These are phyloP conservation scores for Apiospora kogelbergensis DNA, from an alignment of 2,329 filamentous ascomycete genomes.

Conservation along the genomic window DNA sequence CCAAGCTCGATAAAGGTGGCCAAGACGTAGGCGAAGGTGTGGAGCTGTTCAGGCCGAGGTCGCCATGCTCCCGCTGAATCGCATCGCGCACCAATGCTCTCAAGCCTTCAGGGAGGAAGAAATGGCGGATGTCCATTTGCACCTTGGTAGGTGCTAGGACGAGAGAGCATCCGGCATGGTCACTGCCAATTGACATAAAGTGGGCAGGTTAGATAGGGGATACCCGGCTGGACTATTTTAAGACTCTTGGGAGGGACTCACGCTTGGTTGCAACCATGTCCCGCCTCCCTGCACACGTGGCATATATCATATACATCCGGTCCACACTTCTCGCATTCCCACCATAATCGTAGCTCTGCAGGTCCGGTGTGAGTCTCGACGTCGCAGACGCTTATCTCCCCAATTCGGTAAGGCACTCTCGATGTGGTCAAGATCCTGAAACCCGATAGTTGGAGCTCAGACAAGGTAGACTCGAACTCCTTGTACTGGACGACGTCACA, in stretches of 20 bases:
- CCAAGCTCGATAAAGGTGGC: neutral
- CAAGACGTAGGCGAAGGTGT: too few species aligned
- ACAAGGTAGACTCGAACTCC: neutral
- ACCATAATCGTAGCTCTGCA: neutral
- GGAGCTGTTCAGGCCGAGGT: neutral
- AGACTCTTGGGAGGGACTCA: neutral
- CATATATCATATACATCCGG: neutral
- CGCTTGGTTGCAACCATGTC: neutral
- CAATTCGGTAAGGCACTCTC: neutral
- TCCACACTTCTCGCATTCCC: neutral
- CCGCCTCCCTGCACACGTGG: neutral
- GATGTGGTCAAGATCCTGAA: neutral
- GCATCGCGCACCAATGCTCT: neutral
- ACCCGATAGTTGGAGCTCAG: neutral
- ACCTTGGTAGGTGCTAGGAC: neutral
- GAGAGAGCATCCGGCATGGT: neutral
- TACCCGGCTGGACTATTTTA: too few species aligned
- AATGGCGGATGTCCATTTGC: neutral
- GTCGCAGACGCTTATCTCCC: neutral
- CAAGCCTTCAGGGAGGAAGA: neutral
- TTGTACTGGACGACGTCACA: neutral
- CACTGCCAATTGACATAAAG: neutral
- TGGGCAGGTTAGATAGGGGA: neutral
- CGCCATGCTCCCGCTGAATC: neutral
- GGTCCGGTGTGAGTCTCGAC: neutral